A percentile compares a stretch with the other conserved stretches of the same genome.
Conservation (phyloP, 495 filamentous ascomycete species). For the Tuber microsphaerosporum region DNA sequence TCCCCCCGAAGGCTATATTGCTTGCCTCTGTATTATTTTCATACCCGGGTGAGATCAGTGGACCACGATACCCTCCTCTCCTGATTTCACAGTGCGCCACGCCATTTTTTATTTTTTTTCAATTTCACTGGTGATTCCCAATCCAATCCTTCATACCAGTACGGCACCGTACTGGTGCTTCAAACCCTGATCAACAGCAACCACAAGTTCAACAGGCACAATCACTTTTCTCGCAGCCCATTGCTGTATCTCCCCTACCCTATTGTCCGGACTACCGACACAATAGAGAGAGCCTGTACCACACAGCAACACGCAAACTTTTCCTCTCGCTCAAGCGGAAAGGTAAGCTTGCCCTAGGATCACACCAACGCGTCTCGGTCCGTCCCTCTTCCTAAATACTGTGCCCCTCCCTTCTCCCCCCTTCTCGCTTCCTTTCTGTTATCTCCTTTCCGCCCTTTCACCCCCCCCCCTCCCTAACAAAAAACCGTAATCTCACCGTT, state of each 20-base stretch:
- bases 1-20: neutral
- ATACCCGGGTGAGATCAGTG: neutral
- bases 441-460: constrained; percentile 25
- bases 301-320: constrained; percentile 9
- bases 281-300: neutral
- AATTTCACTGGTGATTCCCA: too few species aligned
- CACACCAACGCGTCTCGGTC: constrained; percentile 32
- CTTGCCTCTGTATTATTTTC: neutral
- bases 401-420: constrained; percentile 28
- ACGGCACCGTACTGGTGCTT: neutral
- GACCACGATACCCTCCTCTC: neutral
- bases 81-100: neutral
- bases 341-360: constrained; percentile 19
- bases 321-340: neutral
- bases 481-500: neutral
- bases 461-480: neutral
- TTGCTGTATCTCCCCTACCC: neutral
- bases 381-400: constrained; percentile 28
- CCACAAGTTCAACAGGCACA: neutral
- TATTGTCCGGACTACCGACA: neutral
- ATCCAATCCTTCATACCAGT: neutral
- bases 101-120: neutral
- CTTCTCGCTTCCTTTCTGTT: constrained; percentile 39
- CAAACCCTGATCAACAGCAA: neutral
- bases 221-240: neutral